Evolutionary conservation across 2,329 filamentous ascomycete species (phyloP).

Genomic region (Colletotrichum truncatum): DNA sequence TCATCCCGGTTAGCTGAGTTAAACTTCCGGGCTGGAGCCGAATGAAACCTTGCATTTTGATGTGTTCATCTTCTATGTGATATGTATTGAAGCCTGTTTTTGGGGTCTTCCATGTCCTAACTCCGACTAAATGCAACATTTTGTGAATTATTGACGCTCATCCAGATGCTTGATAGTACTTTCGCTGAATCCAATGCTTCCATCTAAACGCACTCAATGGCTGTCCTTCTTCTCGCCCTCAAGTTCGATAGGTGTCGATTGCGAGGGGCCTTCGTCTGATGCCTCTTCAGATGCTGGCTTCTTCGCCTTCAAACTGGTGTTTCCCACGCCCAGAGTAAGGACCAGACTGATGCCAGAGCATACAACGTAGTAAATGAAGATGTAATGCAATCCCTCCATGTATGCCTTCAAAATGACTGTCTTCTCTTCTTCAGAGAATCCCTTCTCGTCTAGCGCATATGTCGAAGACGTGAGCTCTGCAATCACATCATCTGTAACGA

Average conservation of each 20-base stretch:
- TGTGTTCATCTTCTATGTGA: too few relatives aligned
- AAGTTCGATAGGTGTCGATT: rapidly evolving
- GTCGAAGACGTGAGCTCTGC: conserved; percentile 37
- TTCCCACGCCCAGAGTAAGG: conserved; percentile 33
- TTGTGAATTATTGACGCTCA: too few relatives aligned
- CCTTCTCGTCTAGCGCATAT: conserved; percentile 33
- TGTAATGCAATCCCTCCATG: conserved; percentile 40
- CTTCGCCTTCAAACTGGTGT: conserved; percentile 34
- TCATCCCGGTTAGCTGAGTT: too few relatives aligned
- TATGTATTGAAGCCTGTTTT: too few relatives aligned
- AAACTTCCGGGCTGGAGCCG: not conserved
- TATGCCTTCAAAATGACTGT: conserved; percentile 36
- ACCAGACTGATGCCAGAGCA: conserved; percentile 30
- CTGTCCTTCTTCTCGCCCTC: not conserved
- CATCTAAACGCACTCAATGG: not conserved
- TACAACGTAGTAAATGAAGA: conserved; percentile 36
- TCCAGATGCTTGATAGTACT: too few relatives aligned
- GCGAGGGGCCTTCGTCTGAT: not conserved
- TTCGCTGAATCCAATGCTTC: not conserved
- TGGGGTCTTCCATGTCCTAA: too few relatives aligned
- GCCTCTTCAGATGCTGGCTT: not conserved
- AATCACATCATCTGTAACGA: conserved; percentile 29
- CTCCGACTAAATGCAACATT: too few relatives aligned
- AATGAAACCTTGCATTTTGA: too few relatives aligned
- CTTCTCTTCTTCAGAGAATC: conserved; percentile 29